A percentile compares a stretch with the other conserved stretches of the same genome.
Evolutionary conservation across 2,329 filamentous ascomycete genomes (phyloP).

Genomic region (Pyrenophora tritici-repentis): DNA sequence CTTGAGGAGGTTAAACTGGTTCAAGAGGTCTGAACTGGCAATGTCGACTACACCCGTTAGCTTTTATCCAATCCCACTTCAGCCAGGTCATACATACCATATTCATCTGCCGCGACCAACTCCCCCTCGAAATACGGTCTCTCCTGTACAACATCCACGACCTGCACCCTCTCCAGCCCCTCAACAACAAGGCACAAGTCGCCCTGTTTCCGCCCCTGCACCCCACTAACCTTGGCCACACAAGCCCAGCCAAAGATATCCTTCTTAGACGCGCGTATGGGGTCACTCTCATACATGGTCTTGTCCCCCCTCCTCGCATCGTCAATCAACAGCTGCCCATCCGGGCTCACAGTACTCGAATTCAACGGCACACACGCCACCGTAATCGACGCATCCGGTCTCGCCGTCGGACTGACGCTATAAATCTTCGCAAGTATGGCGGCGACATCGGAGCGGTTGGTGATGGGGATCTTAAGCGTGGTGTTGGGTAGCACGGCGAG

Average conservation of each 20-base stretch:
- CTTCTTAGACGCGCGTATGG: slow-evolving; percentile 49
- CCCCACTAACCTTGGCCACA: slow-evolving; percentile 59
- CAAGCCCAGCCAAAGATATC: slow-evolving; percentile 86
- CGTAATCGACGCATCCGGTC: slow-evolving; percentile 70
- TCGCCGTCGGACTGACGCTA: slow-evolving; percentile 69
- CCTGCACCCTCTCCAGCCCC: slow-evolving; percentile 74
- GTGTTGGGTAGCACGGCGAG: slow-evolving; percentile 85
- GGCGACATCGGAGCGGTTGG: slow-evolving; percentile 83
- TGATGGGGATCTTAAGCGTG: slow-evolving; percentile 81
- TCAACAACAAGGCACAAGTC: slow-evolving; percentile 86
- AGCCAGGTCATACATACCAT: slow-evolving; percentile 54
- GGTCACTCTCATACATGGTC: slow-evolving; percentile 56
- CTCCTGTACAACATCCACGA: slow-evolving; percentile 77
- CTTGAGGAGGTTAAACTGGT: slow-evolving; percentile 80
- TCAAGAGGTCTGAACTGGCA: slow-evolving; percentile 60
- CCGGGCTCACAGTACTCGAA: slow-evolving; percentile 70
- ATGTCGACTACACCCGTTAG: slow-evolving; percentile 35
- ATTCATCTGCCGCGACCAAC: slow-evolving; percentile 72
- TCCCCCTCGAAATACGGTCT: slow-evolving; percentile 85
- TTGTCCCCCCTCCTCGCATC: slow-evolving; percentile 56
- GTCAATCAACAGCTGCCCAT: slow-evolving; percentile 77
- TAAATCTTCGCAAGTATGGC: slow-evolving; percentile 86
- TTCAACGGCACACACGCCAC: slow-evolving; percentile 87
- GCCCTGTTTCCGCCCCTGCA: slow-evolving; percentile 53
- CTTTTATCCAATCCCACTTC: not conserved